Conservation (phyloP, 23 red algal genomes). For the Gracilaria domingensis region DNA sequence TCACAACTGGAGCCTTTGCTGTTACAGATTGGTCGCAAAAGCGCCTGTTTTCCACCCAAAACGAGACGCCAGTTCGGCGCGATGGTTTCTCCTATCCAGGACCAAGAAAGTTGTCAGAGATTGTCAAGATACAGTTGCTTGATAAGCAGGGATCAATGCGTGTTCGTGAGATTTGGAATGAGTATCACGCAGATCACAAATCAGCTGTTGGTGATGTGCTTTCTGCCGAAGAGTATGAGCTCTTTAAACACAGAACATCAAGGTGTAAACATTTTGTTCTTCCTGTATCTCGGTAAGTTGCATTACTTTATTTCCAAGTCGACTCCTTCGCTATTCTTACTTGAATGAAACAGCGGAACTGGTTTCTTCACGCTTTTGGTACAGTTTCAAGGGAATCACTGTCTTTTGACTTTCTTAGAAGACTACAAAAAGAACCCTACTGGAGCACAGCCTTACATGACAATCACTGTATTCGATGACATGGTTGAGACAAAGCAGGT, state of each 20-base stretch:
- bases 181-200: conserved; percentile 67
- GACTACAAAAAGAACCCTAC: conserved; percentile 65
- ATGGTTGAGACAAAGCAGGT: conserved; percentile 70
- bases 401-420: conserved; percentile 68
- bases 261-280: conserved; percentile 64
- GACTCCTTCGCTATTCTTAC: neutral
- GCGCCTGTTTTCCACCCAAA: conserved; percentile 1
- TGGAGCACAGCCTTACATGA: conserved; percentile 68
- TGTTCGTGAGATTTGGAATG: conserved; percentile 74
- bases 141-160: conserved; percentile 46
- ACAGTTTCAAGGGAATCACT: conserved; percentile 75
- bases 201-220: conserved; percentile 62
- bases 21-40: neutral
- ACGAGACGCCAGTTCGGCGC: neutral
- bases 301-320: neutral
- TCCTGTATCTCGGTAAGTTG: conserved; percentile 51
- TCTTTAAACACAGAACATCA: conserved; percentile 52
- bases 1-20: neutral
- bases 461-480: conserved; percentile 78
- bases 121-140: conserved; percentile 74
- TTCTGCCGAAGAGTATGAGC: conserved; percentile 56
- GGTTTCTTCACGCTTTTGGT: conserved; percentile 74
- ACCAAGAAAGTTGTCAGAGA: conserved; percentile 57
- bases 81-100: conserved; percentile 74
- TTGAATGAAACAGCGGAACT: neutral